These are phyloP conservation scores for Austroboletus novae-zelandiae DNA, from an alignment of 1,284 basidiomycete species.

Conservation along the genomic window DNA sequence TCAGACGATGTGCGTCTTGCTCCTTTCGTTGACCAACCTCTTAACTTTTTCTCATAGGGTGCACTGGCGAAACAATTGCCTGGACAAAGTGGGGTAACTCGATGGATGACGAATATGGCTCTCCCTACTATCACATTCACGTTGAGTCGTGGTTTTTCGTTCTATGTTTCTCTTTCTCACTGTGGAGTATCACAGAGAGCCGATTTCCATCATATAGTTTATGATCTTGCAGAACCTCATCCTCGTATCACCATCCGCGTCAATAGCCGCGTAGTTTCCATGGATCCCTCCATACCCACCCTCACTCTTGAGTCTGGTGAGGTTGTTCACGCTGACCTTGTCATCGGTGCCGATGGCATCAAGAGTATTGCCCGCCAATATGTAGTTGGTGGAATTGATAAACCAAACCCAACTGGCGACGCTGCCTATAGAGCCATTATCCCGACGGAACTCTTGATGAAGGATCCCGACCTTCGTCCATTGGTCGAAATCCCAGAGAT, in stretches of 20 bases:
- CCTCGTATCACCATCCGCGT: conserved; percentile 44
- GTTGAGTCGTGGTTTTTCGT: conserved; percentile 19
- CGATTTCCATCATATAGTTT: conserved; percentile 48
- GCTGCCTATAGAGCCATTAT: conserved; percentile 41
- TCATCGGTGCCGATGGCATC: conserved; percentile 57
- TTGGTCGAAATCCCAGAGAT: conserved; percentile 37
- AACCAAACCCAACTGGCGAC: conserved; percentile 38
- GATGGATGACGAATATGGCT: conserved; percentile 42
- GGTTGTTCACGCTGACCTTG: conserved; percentile 42
- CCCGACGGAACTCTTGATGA: conserved; percentile 31
- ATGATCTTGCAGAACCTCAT: conserved; percentile 40
- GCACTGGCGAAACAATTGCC: conserved; percentile 43
- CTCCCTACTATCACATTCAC: conserved; percentile 56
- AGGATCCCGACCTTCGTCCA: conserved; percentile 34
- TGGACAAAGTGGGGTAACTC: conserved; percentile 42
- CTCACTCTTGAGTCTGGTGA: conserved; percentile 45
- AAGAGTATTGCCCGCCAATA: conserved; percentile 44
- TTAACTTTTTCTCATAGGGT: conserved; percentile 22
- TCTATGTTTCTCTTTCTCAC: not conserved
- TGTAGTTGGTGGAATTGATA: conserved; percentile 40
- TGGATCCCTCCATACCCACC: conserved; percentile 39
- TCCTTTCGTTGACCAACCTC: not conserved
- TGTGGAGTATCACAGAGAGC: conserved; percentile 37
- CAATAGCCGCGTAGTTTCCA: conserved; percentile 37
- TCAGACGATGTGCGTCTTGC: conserved; percentile 43